Conservation (phyloP, 805 yeast species). For the Candida coquimbonensis region DNA sequence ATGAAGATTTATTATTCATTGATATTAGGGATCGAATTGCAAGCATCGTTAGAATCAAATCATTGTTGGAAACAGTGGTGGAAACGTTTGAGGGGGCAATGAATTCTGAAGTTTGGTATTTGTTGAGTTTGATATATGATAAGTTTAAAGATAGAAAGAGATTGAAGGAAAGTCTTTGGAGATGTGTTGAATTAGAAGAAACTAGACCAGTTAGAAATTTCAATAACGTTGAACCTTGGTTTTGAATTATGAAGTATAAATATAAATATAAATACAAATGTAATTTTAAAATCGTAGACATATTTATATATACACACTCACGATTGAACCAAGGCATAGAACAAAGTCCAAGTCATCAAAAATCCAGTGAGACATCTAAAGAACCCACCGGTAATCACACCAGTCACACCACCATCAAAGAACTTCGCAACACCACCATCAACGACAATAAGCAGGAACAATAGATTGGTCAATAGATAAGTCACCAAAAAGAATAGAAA, state of each 20-base stretch:
- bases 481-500: constrained; percentile 13
- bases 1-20: constrained; percentile 30
- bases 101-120: constrained; percentile 63
- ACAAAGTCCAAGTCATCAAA: constrained; percentile 21
- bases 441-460: constrained; percentile 8
- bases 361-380: constrained; percentile 16
- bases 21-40: constrained; percentile 52
- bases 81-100: constrained; percentile 35
- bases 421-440: constrained; percentile 1
- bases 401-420: constrained; percentile 12
- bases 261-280: not conserved
- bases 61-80: constrained; percentile 31
- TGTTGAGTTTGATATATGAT: constrained; percentile 57
- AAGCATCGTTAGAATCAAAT: constrained; percentile 38
- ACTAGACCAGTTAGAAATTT: constrained; percentile 22
- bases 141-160: constrained; percentile 42
- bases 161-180: constrained; percentile 49
- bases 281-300: no score
- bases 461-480: constrained; percentile 1
- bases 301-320: no score
- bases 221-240: constrained; percentile 1
- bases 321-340: constrained; percentile 22
- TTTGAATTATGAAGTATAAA: not conserved
- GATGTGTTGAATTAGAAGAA: constrained; percentile 58
- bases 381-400: constrained; percentile 10